These are phyloP conservation scores for Fusarium albosuccineum DNA, from an alignment of 2,329 filamentous ascomycete species.

Conservation along the genomic window DNA sequence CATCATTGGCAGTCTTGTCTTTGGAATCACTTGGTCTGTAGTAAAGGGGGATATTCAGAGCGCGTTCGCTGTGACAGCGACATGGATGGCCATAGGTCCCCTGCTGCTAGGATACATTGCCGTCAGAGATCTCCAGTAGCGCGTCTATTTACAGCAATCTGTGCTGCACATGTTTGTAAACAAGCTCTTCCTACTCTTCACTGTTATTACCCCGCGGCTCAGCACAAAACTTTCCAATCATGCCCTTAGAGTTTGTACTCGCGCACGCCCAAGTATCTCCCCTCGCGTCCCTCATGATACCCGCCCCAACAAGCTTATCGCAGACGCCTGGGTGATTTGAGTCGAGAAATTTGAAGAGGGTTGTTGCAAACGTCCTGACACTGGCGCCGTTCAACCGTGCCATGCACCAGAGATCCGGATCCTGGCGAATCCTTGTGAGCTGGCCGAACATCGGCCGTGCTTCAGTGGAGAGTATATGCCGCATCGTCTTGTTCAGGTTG, in stretches of 20 bases:
- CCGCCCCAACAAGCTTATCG: conserved; percentile 22
- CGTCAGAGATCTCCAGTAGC: not conserved
- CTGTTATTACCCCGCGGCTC: not conserved
- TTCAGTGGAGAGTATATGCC: conserved; percentile 5
- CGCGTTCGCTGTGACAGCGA: not conserved
- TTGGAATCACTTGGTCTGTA: not conserved
- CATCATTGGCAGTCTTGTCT: not conserved
- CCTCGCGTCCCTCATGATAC: conserved; percentile 26
- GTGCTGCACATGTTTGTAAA: not conserved
- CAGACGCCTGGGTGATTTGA: conserved; percentile 2
- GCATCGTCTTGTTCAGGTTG: conserved; percentile 9
- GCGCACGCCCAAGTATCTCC: conserved; percentile 31
- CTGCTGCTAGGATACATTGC: not conserved
- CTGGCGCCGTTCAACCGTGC: not conserved
- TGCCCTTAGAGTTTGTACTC: conserved; percentile 20
- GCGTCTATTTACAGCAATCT: not conserved
- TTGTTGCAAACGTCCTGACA: conserved; percentile 2
- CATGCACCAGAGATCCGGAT: conserved; percentile 18
- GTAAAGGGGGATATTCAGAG: not conserved
- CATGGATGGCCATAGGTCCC: not conserved
- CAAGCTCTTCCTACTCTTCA: no score
- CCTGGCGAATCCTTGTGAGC: not conserved
- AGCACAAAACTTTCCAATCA: conserved; percentile 17
- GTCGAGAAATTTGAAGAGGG: conserved; percentile 7
- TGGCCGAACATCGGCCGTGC: not conserved